Conservation (phyloP, 352 stramenopile species). For the Phytophthora megakarya region DNA sequence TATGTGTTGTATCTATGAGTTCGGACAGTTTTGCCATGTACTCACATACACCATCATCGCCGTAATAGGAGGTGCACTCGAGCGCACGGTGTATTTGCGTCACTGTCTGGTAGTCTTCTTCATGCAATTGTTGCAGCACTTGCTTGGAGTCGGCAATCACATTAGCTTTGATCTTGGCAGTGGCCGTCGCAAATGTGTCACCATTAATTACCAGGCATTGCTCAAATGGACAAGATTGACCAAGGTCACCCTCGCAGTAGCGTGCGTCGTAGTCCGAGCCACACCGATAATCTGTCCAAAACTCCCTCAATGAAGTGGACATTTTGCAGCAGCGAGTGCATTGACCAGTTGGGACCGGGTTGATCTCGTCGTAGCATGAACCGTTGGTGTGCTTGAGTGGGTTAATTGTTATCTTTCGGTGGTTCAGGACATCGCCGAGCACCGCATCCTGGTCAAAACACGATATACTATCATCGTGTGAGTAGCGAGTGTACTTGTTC, state of each 20-base stretch:
- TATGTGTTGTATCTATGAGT: slow-evolving; percentile 39
- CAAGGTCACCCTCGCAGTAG: slow-evolving; percentile 41
- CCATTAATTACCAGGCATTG: slow-evolving; percentile 65
- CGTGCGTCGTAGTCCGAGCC: slow-evolving; percentile 46
- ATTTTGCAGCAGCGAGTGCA: slow-evolving; percentile 59
- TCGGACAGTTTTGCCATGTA: slow-evolving; percentile 42
- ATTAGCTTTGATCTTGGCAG: slow-evolving; percentile 34
- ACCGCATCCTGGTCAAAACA: slow-evolving; percentile 24
- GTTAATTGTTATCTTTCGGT: slow-evolving; percentile 35
- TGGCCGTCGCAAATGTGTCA: slow-evolving; percentile 46
- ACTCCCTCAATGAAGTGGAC: slow-evolving; percentile 50
- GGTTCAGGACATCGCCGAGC: slow-evolving; percentile 32
- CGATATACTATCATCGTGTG: slow-evolving; percentile 30
- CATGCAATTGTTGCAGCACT: slow-evolving; percentile 42
- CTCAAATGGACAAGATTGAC: slow-evolving; percentile 41
- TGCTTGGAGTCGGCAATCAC: slow-evolving; percentile 38
- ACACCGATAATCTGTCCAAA: slow-evolving; percentile 68
- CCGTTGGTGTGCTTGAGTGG: slow-evolving; percentile 33
- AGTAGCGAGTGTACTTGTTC: slow-evolving; percentile 23
- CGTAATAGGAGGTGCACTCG: slow-evolving; percentile 50
- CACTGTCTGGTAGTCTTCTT: slow-evolving; percentile 44
- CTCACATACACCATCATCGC: slow-evolving; percentile 31
- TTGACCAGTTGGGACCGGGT: slow-evolving; percentile 31
- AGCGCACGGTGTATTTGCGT: slow-evolving; percentile 68
- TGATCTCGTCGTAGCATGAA: slow-evolving; percentile 26